Conservation (phyloP, 2,329 filamentous ascomycete genomes). For the Stemphylium vesicarium region DNA sequence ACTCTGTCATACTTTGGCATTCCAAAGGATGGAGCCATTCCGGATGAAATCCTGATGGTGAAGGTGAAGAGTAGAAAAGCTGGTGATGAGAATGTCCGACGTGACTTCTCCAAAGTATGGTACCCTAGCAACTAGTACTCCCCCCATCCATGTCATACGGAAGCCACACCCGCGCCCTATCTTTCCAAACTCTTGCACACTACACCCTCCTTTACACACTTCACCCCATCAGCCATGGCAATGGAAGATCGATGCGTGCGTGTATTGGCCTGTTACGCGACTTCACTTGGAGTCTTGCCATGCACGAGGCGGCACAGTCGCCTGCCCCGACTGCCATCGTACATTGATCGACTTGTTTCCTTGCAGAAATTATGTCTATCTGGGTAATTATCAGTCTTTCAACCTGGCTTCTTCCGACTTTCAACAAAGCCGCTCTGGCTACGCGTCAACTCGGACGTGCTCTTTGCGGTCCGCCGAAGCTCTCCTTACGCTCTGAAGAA, state of each 20-base stretch:
- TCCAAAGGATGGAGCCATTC: not conserved
- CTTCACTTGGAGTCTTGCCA: not conserved
- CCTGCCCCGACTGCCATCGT: not conserved
- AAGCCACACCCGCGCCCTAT: conserved; percentile 16
- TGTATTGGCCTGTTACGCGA: not conserved
- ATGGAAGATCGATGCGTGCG: not conserved
- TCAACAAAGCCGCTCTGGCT: not conserved
- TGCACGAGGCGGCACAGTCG: not conserved
- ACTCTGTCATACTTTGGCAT: not conserved
- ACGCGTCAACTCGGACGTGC: not conserved
- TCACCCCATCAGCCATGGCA: not conserved
- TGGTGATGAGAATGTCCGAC: conserved; percentile 11
- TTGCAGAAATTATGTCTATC: not conserved
- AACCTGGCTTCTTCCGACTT: not conserved
- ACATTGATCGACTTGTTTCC: not conserved
- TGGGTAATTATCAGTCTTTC: not conserved
- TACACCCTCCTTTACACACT: conserved; percentile 1
- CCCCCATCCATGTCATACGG: conserved; percentile 25
- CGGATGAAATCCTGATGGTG: conserved; percentile 7
- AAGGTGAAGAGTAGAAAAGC: conserved; percentile 7
- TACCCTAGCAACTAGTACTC: conserved; percentile 32
- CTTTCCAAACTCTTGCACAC: conserved; percentile 8
- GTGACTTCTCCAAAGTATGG: conserved; percentile 23
- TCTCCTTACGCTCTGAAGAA: not conserved
- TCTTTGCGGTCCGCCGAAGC: not conserved